Base-by-base conservation (phyloP, 192 early-diverging fungal species). In the Entophlyctis luteolus region DNA sequence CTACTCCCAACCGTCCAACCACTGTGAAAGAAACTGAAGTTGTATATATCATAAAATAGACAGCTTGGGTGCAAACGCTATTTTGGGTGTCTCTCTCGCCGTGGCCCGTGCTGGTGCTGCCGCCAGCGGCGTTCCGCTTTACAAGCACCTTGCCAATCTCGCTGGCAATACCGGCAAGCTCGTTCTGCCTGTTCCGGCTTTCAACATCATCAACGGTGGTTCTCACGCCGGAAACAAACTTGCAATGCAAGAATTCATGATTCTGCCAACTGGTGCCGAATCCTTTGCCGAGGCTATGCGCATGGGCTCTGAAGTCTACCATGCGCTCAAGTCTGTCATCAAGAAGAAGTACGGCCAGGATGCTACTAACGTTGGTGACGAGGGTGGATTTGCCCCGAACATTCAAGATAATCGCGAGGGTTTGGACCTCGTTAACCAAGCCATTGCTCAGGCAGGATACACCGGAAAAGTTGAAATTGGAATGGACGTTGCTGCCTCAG, bases 161-260 rank as follows among this genome's bases (percentile, higher is more conserved):
- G 86, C 94, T 36, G 83, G 83, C 62, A 84, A 86, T 72, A 88
- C 87, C 78, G 87, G 87, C 56, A 88, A 88, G 70, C 91, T 91
- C 76, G 90, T 97, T 58, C 88, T 98, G 57, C 96, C 96, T 25
- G 95, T 98, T 25, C 96, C 96, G 25, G 81, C 90, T 48, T 93
- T 98, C 86, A 98, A 98, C 85, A 94, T 98, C 71, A 95, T 98
- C 83, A 98, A 98, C 86, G 96, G 96, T 73, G 96, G 96, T 59
- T 92, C 91, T 57, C 96, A 98, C 81, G 96, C 96, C 45, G 96
- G 96, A 68, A 98, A 98, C 91, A 97, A 95, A 84, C 88, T 98
- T 62, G 96, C 96, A 68, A 96, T 98, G 94, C 96, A 98, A 79
- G 96, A 98, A 81, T 98, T 98, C 84, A 98, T 98, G 96, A 98